Base-by-base conservation (phyloP, 371 early-diverging fungal species). In the Mortierella sp. region DNA sequence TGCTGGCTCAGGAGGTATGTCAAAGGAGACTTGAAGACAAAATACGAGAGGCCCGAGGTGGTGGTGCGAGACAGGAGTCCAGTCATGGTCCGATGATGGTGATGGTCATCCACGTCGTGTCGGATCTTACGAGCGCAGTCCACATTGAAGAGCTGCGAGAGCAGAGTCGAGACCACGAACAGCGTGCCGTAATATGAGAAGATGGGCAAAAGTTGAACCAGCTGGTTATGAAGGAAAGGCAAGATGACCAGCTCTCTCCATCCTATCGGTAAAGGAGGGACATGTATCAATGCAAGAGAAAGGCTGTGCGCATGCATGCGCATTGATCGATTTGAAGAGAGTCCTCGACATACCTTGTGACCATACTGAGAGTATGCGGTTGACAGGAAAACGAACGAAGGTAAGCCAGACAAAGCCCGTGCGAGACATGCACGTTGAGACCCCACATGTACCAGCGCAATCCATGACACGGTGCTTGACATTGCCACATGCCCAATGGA, bases 21-120 rank as follows among this genome's bases (percentile, higher is more conserved):
- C 30, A 73, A n/a, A 18, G 73, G 63, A 31, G 63, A 73, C 61
- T 73, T 73, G 64, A 67, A 73, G 47, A 55, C 73, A 60, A 73
- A 73, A 56, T 55, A 73, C 14, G 68, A 73, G 31, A 73, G 68
- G 3, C 61, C 73, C 0, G 73, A 67, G 0, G 73, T 67, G 10
- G 73, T 72, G 14, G 59, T 58, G 39, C 54, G 58, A 13, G 72
- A 50, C 38, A 72, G 28, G 13, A 72, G 58, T 8, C 72, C 72
- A 0, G 72, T 62, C 28, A 41, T 56, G 27, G 42, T 31, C 2
- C 5, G 24, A n/a, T 50, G 43, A 10, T 51, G 56, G 14, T 60
- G 65, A 14, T 56, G 50, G 4, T 48, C 48, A 53, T 48, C 48
- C 9, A 48, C 23, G 2, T 47, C 55, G 23, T 14, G 21, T 34